Evolutionary conservation across 768 basidiomycete genomes (phyloP).

Genomic region (Macrolepiota dolichaula): DNA sequence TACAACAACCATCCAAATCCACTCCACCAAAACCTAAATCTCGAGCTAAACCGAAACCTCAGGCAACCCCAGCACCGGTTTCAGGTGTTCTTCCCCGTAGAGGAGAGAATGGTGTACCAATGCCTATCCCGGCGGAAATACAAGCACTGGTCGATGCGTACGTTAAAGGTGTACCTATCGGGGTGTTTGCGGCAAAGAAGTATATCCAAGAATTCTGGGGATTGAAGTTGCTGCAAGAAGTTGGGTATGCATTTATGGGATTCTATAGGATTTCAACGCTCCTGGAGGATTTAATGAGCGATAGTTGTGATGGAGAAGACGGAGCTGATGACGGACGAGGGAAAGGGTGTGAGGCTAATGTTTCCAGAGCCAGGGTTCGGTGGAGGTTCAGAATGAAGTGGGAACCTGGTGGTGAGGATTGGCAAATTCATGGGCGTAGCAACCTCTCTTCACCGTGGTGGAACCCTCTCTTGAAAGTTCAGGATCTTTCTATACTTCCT

Average conservation of each 20-base stretch:
- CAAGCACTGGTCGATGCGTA: constrained; percentile 39
- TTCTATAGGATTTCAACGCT: constrained; percentile 40
- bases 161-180: constrained; percentile 32
- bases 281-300: constrained; percentile 24
- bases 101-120: constrained; percentile 2
- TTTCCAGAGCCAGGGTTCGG: constrained; percentile 28
- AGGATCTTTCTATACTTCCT: background rate
- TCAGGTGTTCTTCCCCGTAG: background rate
- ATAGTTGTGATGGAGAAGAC: background rate
- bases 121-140: constrained; percentile 27
- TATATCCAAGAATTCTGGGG: constrained; percentile 23
- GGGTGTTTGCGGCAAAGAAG: constrained; percentile 34
- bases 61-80: background rate
- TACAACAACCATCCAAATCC: background rate
- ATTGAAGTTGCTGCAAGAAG: constrained; percentile 30
- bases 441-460: constrained; percentile 22
- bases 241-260: constrained; percentile 41
- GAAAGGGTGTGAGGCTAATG: constrained; percentile 1
- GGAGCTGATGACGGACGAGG: background rate
- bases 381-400: constrained; percentile 48
- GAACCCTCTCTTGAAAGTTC: constrained; percentile 13
- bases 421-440: constrained; percentile 15
- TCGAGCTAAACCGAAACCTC: background rate
- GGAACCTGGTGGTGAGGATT: constrained; percentile 48
- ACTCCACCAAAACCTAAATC: background rate